Evolutionary conservation across 148 eudicot genomes (phyloP).

Genomic region (Dysphania ambrosioides): DNA sequence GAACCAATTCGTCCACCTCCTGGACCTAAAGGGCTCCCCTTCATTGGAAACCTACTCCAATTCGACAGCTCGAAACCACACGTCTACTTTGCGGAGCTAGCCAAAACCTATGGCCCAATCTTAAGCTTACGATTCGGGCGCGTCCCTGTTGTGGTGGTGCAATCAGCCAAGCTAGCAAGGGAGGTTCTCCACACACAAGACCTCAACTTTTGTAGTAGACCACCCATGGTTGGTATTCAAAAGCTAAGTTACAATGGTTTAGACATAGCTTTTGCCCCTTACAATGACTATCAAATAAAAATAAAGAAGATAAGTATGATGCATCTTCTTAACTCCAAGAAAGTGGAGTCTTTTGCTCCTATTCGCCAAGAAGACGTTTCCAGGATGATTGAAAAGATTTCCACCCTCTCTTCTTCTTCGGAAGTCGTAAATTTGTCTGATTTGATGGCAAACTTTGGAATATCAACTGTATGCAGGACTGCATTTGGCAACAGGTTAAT

Average conservation of each 20-base stretch:
- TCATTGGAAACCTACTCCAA: constrained; percentile 31
- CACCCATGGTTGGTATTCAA: constrained; percentile 15
- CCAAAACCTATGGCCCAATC: constrained; percentile 32
- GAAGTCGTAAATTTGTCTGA: constrained; percentile 28
- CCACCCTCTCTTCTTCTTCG: constrained; percentile 1
- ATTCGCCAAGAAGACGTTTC: constrained; percentile 25
- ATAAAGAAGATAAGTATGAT: constrained; percentile 24
- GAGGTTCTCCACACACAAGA: constrained; percentile 36
- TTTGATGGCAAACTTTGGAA: constrained; percentile 15
- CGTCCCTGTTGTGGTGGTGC: constrained; percentile 21
- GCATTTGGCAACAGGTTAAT: constrained; percentile 36
- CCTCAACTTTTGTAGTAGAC: constrained; percentile 30
- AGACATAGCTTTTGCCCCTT: constrained; percentile 26
- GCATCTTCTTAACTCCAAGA: constrained; percentile 30
- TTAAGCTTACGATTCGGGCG: constrained; percentile 20
- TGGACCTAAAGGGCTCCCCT: constrained; percentile 31
- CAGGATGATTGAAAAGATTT: constrained; percentile 20
- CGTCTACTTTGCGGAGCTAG: constrained; percentile 14
- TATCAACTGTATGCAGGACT: constrained; percentile 17
- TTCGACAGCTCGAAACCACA: constrained; percentile 22
- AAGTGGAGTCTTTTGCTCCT: constrained; percentile 21
- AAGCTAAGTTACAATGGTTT: constrained; percentile 28
- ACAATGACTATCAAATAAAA: constrained; percentile 22
- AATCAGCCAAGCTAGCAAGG: constrained; percentile 24
- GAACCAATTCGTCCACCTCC: constrained; percentile 23